A percentile compares a stretch with the other conserved stretches of the same genome.
Evolutionary conservation across 495 filamentous ascomycete genomes (phyloP).

Genomic region (Penicillium subrubescens): DNA sequence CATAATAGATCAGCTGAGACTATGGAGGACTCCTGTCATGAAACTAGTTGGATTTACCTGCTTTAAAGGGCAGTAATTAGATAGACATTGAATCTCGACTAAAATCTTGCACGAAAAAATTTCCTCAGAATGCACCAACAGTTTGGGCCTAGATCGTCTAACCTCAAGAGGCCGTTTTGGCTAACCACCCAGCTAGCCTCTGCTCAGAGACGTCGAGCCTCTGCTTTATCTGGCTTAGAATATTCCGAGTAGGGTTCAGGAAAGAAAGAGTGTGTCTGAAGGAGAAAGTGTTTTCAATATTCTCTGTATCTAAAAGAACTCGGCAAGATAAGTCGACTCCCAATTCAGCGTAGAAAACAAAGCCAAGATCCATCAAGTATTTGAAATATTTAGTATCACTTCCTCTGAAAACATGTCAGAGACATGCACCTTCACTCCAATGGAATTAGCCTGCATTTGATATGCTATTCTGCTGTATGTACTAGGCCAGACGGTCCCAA

Average conservation of each 20-base stretch:
- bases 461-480: too few relatives aligned
- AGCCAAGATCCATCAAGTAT: background rate
- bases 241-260: background rate
- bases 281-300: background rate
- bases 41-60: too few relatives aligned
- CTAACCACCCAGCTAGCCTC: too few relatives aligned
- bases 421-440: slow-evolving; percentile 1
- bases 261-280: background rate
- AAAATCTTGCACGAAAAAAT: too few relatives aligned
- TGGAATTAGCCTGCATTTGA: background rate
- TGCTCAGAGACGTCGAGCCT: background rate
- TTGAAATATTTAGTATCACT: background rate
- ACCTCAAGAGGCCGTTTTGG: background rate
- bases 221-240: slow-evolving; percentile 2
- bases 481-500: too few relatives aligned
- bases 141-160: background rate
- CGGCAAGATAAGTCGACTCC: background rate
- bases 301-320: background rate
- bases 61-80: too few relatives aligned
- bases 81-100: too few relatives aligned
- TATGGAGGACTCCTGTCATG: too few relatives aligned
- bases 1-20: background rate
- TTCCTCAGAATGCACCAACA: background rate
- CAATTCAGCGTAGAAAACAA: background rate
- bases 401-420: background rate